These are phyloP conservation scores for Elsinoe perseae DNA, from an alignment of 2,329 filamentous ascomycete genomes.

Conservation along the genomic window DNA sequence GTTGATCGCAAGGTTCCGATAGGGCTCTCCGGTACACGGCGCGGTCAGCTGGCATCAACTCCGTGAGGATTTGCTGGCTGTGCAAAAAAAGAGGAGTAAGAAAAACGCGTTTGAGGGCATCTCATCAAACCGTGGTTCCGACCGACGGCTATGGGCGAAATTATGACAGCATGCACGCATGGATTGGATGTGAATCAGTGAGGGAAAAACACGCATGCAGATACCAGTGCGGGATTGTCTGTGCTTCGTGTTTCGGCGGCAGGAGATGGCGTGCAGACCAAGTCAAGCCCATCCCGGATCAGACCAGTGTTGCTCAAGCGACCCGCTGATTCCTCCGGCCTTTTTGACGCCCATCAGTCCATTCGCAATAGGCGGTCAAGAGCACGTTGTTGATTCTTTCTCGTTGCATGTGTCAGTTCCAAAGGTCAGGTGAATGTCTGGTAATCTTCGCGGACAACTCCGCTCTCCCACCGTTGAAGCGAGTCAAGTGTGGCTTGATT, in stretches of 20 bases:
- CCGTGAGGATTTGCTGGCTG: not conserved
- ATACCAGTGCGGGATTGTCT: not conserved
- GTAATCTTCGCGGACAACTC: not conserved
- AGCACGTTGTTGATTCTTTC: not conserved
- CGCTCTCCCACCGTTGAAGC: too few species aligned
- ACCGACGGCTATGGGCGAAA: conserved; percentile 8
- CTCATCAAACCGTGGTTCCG: conserved; percentile 6
- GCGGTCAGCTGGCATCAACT: conserved; percentile 5
- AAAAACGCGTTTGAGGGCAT: not conserved
- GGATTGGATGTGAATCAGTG: not conserved
- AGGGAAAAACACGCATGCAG: conserved; percentile 3
- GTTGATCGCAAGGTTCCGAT: conserved; percentile 8
- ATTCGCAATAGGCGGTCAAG: not conserved
- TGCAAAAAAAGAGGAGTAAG: not conserved
- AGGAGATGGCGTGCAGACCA: not conserved
- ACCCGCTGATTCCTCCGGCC: not conserved
- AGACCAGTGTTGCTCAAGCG: conserved; percentile 1
- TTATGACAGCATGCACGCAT: conserved; percentile 8
- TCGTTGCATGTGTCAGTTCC: not conserved
- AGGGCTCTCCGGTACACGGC: not conserved
- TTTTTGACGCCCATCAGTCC: not conserved
- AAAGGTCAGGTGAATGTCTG: not conserved
- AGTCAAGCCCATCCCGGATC: not conserved
- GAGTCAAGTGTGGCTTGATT: conserved; percentile 11
- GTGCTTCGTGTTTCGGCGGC: conserved; percentile 14